A percentile compares a stretch with the other conserved stretches of the same genome.
These are phyloP conservation scores for Bremia lactucae DNA, from an alignment of 352 stramenopile species.

Conservation along the genomic window DNA sequence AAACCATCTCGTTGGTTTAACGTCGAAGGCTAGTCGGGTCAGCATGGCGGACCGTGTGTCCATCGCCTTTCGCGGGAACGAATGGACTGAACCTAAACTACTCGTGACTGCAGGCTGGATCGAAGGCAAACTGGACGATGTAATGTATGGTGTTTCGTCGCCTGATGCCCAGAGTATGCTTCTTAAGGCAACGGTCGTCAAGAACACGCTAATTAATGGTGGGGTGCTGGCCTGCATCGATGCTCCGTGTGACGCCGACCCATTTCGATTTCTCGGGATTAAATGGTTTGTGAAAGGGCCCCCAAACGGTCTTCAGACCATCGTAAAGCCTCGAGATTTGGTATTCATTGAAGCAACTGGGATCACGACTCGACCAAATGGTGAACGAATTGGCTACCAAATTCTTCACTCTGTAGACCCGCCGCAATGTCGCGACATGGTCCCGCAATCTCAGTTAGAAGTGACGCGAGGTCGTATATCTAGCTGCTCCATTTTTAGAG, in stretches of 20 bases:
- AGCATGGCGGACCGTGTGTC: conserved; percentile 32
- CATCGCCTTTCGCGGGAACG: conserved; percentile 9
- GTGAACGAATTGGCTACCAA: conserved; percentile 27
- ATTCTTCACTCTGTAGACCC: conserved; percentile 37
- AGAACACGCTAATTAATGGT: conserved; percentile 33
- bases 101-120: conserved; percentile 21
- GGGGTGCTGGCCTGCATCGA: conserved; percentile 29
- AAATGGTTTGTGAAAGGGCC: conserved; percentile 39
- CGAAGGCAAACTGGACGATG: conserved; percentile 29
- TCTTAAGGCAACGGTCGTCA: conserved; percentile 24
- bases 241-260: conserved; percentile 23
- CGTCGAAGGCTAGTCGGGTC: conserved; percentile 16
- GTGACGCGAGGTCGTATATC: conserved; percentile 34
- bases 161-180: conserved; percentile 26
- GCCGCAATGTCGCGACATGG: conserved; percentile 22
- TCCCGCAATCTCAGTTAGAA: conserved; percentile 15
- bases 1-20: neutral
- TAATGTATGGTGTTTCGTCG: conserved; percentile 43
- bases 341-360: conserved; percentile 24
- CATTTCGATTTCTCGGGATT: conserved; percentile 41
- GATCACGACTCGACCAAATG: conserved; percentile 14
- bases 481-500: conserved; percentile 29
- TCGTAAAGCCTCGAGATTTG: conserved; percentile 25
- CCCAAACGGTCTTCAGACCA: conserved; percentile 9
- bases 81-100: conserved; percentile 25